A percentile compares a stretch with the other conserved stretches of the same genome.
Conservation (phyloP, 1,284 basidiomycete species). For the Salmacisia buchloeana region DNA sequence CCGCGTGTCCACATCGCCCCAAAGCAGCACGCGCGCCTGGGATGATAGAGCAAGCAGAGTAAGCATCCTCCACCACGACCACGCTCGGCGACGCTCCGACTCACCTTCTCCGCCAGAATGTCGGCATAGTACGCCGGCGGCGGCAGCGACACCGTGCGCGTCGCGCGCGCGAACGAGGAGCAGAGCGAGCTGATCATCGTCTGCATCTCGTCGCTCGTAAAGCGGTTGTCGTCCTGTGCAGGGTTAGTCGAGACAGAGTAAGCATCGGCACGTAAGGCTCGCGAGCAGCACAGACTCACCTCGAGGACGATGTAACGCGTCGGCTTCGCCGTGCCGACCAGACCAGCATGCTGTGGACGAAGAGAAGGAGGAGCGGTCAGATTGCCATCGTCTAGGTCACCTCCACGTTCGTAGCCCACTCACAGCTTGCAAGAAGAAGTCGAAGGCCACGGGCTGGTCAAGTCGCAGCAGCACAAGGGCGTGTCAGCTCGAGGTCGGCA, state of each 20-base stretch:
- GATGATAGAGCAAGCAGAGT: background rate
- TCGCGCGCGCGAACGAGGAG: slow-evolving; percentile 52
- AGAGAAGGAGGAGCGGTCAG: slow-evolving; percentile 43
- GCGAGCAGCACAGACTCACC: background rate
- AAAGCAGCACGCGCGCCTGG: slow-evolving; percentile 50
- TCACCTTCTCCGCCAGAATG: slow-evolving; percentile 49
- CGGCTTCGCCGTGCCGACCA: slow-evolving; percentile 52
- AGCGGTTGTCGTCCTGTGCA: slow-evolving; percentile 51
- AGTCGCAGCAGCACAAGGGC: background rate
- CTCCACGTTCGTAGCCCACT: background rate
- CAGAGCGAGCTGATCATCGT: slow-evolving; percentile 50
- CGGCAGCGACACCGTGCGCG: slow-evolving; percentile 51
- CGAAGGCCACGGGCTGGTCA: slow-evolving; percentile 53
- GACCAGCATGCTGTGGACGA: slow-evolving; percentile 41
- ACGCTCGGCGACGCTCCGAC: background rate
- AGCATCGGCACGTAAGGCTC: background rate
- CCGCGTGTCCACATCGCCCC: slow-evolving; percentile 37
- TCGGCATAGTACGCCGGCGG: slow-evolving; percentile 54
- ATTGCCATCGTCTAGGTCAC: slow-evolving; percentile 29
- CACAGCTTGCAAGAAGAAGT: slow-evolving; percentile 39
- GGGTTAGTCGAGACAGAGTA: background rate
- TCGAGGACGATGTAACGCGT: slow-evolving; percentile 49
- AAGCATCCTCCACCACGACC: background rate
- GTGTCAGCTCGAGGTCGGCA: no score
- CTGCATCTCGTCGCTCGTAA: slow-evolving; percentile 47